Base-by-base conservation (phyloP, 164 flowering plant genomes). In the Cinnamomum micranthum region DNA sequence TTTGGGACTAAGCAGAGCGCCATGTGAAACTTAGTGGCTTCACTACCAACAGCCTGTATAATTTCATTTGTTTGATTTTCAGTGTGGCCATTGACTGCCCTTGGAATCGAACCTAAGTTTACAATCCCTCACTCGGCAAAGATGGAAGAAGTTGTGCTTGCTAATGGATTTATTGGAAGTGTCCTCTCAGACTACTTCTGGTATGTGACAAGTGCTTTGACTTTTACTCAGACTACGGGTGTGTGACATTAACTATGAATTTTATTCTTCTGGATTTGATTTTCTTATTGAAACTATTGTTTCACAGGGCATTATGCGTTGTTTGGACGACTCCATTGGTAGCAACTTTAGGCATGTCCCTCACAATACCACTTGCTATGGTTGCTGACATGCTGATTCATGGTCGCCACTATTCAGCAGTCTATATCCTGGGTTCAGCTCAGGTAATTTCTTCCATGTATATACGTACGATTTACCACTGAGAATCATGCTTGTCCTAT, bases 251-350 rank as follows among this genome's bases (percentile, higher is more conserved):
- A 27, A 27, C 2, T 20, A 7, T 31, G 41, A 15, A 33, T 6
- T 13, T 72, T 14, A 55, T 20, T 68, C 24, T 63, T n/a, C 33
- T 25, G n/a, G 47, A 33, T 12, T 52, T 70, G 51, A 12, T 23
- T 69, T 14, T 23, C 15, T 51, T 55, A 20, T 35, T 73, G 52
- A 33, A 35, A 47, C 19, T 33, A 10, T 2, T 50, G 50, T 33
- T 22, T 71, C 41, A 23, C 82, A 90, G 92, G 94, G 94, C 91
- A 1, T 83, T 89, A 4, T 87, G 87, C 47, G 91, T 90, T 71
- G 87, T 90, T 28, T 90, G 94, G 92, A 90, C 92, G 15, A 86
- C 88, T 17, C 94, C 94, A 11, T 71, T 90, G 64, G 88, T 90
- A 14, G 88, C 94, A 28, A 85, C 90, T 0, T 73, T 90, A 67